Evolutionary conservation across 2,329 filamentous ascomycete species (phyloP).

Genomic region (Aspergillus cejpii): DNA sequence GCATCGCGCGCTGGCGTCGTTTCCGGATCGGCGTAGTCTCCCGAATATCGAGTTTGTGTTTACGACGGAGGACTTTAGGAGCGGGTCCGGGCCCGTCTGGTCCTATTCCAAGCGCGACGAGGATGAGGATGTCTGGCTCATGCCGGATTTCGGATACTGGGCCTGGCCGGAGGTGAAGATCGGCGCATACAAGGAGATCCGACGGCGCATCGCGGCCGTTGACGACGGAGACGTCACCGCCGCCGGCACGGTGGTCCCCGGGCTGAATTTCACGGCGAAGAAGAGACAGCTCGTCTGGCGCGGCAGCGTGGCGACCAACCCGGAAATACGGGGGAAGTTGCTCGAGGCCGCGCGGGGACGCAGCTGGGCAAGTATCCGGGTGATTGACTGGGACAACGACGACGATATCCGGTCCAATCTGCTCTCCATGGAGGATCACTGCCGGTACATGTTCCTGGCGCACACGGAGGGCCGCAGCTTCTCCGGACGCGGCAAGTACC

Average conservation of each 20-base stretch:
- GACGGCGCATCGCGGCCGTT: slow-evolving; percentile 32
- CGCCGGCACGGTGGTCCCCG: slow-evolving; percentile 15
- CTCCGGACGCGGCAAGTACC: slow-evolving; percentile 49
- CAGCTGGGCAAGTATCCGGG: slow-evolving; percentile 44
- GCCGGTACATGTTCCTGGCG: slow-evolving; percentile 49
- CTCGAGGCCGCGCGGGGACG: slow-evolving; percentile 35
- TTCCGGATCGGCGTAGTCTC: slow-evolving; percentile 34
- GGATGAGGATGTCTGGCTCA: slow-evolving; percentile 44
- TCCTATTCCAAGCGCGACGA: slow-evolving; percentile 38
- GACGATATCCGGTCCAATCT: slow-evolving; percentile 38
- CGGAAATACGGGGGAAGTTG: slow-evolving; percentile 35
- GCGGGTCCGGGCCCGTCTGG: slow-evolving; percentile 36
- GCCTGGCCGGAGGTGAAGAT: slow-evolving; percentile 46
- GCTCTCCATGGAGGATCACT: slow-evolving; percentile 48
- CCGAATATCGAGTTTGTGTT: slow-evolving; percentile 48
- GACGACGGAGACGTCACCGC: slow-evolving; percentile 27
- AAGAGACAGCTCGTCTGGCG: slow-evolving; percentile 46
- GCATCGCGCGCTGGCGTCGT: slow-evolving; percentile 43
- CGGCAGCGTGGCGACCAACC: slow-evolving; percentile 38
- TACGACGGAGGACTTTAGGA: slow-evolving; percentile 42
- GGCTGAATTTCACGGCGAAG: slow-evolving; percentile 33
- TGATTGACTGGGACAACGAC: slow-evolving; percentile 39
- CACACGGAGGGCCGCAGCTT: slow-evolving; percentile 51
- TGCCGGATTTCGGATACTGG: slow-evolving; percentile 52
- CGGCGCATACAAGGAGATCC: slow-evolving; percentile 41